phyloP scores from a whole-genome alignment of 306 rosid genomes.

The Prunus salicina region DNA sequence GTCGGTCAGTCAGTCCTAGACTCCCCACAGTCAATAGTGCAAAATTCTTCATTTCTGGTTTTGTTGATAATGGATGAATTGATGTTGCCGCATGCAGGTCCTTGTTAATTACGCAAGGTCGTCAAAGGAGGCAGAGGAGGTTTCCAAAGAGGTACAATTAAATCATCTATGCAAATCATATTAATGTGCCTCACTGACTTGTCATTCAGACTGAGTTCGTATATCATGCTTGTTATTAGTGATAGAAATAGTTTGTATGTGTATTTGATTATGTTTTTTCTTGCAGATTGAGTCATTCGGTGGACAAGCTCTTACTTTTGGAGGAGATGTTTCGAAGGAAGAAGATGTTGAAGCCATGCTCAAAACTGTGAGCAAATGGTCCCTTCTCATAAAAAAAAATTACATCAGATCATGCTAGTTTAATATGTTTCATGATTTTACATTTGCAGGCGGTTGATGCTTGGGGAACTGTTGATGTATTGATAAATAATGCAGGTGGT shows the following conservation, averaged over 20 bases:
- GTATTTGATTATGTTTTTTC: background rate
- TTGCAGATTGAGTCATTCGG: constrained; percentile 76
- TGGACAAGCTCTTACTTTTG: constrained; percentile 80
- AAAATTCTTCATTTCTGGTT: background rate
- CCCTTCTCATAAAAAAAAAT: constrained; percentile 3
- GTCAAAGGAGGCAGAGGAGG: constrained; percentile 92
- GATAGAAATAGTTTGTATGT: background rate
- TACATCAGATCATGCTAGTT: constrained; percentile 3
- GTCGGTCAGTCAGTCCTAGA: constrained; percentile 46
- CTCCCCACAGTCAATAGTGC: background rate
- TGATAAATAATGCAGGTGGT: constrained; percentile 97
- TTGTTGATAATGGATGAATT: background rate
- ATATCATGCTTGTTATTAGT: background rate
- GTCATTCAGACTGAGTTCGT: background rate
- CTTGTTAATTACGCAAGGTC: constrained; percentile 92
- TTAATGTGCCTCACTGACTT: background rate
- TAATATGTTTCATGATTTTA: constrained; percentile 35
- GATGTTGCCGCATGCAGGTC: constrained; percentile 46
- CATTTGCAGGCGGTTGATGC: constrained; percentile 75
- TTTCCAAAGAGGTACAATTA: constrained; percentile 69
- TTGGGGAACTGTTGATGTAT: constrained; percentile 95
- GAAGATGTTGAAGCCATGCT: constrained; percentile 84
- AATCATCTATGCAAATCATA: background rate
- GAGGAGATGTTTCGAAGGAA: constrained; percentile 92
- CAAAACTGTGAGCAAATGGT: constrained; percentile 62